phyloP scores from a whole-genome alignment of 106 monocot genomes.

The Posidonia australis region DNA sequence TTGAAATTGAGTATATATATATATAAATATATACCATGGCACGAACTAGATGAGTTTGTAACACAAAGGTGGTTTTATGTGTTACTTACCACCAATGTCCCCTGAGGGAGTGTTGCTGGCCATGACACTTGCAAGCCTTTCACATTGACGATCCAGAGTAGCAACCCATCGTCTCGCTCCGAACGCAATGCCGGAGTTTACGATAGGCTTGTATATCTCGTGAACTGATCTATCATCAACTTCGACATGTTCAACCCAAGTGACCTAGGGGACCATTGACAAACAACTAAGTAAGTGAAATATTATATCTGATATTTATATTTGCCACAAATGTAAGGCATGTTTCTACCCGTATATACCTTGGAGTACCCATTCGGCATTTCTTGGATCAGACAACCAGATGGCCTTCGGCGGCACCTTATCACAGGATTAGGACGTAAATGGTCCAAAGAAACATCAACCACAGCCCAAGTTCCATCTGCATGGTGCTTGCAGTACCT shows the following conservation, averaged over 20 bases:
- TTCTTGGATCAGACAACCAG: slow-evolving; percentile 89
- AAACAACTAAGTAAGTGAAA: too few relatives aligned
- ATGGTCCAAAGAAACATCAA: slow-evolving; percentile 84
- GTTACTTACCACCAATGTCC: slow-evolving; percentile 62
- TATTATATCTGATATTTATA: too few relatives aligned
- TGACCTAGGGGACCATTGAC: too few relatives aligned
- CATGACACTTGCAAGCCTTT: slow-evolving; percentile 79
- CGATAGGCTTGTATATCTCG: slow-evolving; percentile 61
- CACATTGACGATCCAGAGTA: slow-evolving; percentile 71
- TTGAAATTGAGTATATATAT: too few relatives aligned
- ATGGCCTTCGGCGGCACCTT: slow-evolving; percentile 72
- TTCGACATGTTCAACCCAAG: slow-evolving; percentile 92
- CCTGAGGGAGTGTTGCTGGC: slow-evolving; percentile 53
- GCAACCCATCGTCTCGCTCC: slow-evolving; percentile 87
- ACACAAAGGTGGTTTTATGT: background rate
- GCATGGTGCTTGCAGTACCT: slow-evolving; percentile 90
- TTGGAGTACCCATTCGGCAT: slow-evolving; percentile 99
- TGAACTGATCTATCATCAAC: slow-evolving; percentile 76
- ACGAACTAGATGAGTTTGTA: too few relatives aligned
- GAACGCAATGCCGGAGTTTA: slow-evolving; percentile 78
- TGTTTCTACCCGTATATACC: slow-evolving; percentile 24
- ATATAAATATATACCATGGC: too few relatives aligned
- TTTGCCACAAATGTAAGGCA: too few relatives aligned
- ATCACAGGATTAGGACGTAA: slow-evolving; percentile 44
- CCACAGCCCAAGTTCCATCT: slow-evolving; percentile 94